These are phyloP conservation scores for Flaveria bidentis DNA, from an alignment of 129 eudicot genomes.

Conservation along the genomic window DNA sequence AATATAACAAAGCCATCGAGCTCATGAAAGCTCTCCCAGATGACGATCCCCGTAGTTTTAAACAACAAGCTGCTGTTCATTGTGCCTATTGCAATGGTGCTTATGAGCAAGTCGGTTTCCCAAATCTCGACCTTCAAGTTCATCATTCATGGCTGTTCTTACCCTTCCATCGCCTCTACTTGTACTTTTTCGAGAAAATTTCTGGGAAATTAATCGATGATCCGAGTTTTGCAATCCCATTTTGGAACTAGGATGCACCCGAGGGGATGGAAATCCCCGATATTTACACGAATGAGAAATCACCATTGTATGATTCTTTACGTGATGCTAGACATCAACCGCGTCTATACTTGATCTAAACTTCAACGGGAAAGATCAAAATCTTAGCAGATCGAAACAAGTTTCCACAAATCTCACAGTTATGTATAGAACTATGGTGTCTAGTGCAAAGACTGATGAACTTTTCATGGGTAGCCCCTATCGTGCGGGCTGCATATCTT, in stretches of 20 bases:
- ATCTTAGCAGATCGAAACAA: conserved; percentile 27
- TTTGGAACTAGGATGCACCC: conserved; percentile 56
- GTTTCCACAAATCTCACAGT: conserved; percentile 48
- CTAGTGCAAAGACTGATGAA: conserved; percentile 33
- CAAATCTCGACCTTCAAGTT: conserved; percentile 55
- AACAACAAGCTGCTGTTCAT: conserved; percentile 63
- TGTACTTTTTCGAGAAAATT: conserved; percentile 62
- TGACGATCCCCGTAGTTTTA: conserved; percentile 58
- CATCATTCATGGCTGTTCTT: conserved; percentile 65
- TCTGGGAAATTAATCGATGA: conserved; percentile 52
- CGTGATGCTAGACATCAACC: conserved; percentile 42
- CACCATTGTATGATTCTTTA: conserved; percentile 43
- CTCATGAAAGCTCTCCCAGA: conserved; percentile 62
- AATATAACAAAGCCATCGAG: conserved; percentile 50
- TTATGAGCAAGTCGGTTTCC: conserved; percentile 52
- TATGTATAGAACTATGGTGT: conserved; percentile 55
- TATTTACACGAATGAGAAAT: conserved; percentile 36
- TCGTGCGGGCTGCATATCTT: conserved; percentile 40
- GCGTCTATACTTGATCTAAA: conserved; percentile 50
- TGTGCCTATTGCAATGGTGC: conserved; percentile 72
- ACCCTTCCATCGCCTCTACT: conserved; percentile 62
- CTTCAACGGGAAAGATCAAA: conserved; percentile 36
- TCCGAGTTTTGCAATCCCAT: conserved; percentile 53
- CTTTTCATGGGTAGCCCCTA: conserved; percentile 54
- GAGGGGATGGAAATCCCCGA: conserved; percentile 57